Evolutionary conservation across 257 asterid species (phyloP).

Genomic region (Buddleja alternifolia): DNA sequence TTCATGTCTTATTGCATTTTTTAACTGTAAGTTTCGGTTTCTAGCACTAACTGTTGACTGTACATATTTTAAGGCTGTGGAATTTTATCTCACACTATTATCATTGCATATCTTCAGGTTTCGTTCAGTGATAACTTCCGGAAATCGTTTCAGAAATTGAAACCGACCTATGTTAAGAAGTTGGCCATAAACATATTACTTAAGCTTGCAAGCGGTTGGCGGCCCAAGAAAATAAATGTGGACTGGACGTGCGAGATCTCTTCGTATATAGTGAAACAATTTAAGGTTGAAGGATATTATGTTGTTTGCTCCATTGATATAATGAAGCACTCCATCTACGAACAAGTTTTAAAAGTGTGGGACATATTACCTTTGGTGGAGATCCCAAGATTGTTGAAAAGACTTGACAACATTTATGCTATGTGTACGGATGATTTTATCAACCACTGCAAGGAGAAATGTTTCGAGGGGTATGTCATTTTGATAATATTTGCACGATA

Average conservation of each 20-base stretch:
- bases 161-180: slow-evolving; percentile 38
- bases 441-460: slow-evolving; percentile 48
- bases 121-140: slow-evolving; percentile 57
- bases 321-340: slow-evolving; percentile 39
- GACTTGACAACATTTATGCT: slow-evolving; percentile 52
- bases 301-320: slow-evolving; percentile 60
- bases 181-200: slow-evolving; percentile 42
- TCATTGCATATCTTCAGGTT: slow-evolving; percentile 42
- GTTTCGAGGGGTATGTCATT: slow-evolving; percentile 50
- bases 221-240: slow-evolving; percentile 56
- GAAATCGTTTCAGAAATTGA: slow-evolving; percentile 51
- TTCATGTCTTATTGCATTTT: no score
- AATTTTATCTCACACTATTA: background rate
- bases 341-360: slow-evolving; percentile 70
- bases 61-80: background rate
- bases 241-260: slow-evolving; percentile 52
- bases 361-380: slow-evolving; percentile 53
- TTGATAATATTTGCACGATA: background rate
- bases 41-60: background rate
- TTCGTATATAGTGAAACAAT: slow-evolving; percentile 47
- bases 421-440: slow-evolving; percentile 58
- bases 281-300: slow-evolving; percentile 50
- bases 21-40: no score
- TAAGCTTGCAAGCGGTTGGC: slow-evolving; percentile 74
- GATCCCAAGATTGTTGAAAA: slow-evolving; percentile 46